A percentile compares a stretch with the other conserved stretches of the same genome.
phyloP scores from a whole-genome alignment of 1,139 yeast species.

The Saccharomyces hybrid region DNA sequence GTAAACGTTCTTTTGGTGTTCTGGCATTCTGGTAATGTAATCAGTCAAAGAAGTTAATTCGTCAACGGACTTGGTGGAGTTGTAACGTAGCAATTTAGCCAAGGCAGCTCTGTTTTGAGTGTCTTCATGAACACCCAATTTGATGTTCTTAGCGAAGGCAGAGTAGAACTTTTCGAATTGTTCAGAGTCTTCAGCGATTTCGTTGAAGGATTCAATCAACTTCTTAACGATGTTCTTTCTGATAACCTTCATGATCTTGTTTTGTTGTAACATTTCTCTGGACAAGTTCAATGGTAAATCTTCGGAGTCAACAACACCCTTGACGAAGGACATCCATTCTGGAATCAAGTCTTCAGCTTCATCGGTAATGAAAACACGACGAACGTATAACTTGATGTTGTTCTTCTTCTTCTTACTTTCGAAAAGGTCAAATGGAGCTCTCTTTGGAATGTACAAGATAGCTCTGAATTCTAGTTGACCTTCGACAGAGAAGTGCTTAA shows the following conservation, averaged over 20 bases:
- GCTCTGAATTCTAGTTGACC: conserved; percentile 99
- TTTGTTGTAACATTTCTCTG: conserved; percentile 99
- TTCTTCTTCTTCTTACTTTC: conserved; percentile 98
- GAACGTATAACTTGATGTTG: conserved; percentile 97
- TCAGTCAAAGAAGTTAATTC: conserved; percentile 92
- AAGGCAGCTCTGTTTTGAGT: conserved; percentile 93
- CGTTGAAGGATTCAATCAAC: conserved; percentile 96
- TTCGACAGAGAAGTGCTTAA: conserved; percentile 98
- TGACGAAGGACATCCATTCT: conserved; percentile 96
- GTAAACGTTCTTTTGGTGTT: conserved; percentile 98
- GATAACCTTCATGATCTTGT: conserved; percentile 98
- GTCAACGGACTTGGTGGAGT: conserved; percentile 92
- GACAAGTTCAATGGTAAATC: conserved; percentile 99
- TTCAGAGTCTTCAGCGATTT: conserved; percentile 97
- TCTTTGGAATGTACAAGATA: conserved; percentile 93
- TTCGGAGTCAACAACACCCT: conserved; percentile 99
- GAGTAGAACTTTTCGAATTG: conserved; percentile 97
- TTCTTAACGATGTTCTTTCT: conserved; percentile 99
- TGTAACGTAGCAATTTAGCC: conserved; percentile 93
- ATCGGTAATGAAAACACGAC: conserved; percentile 99
- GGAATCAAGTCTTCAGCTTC: conserved; percentile 99
- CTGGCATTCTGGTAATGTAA: conserved; percentile 99
- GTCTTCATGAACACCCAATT: conserved; percentile 99
- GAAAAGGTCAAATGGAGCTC: conserved; percentile 98
- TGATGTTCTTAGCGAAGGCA: conserved; percentile 97